Evolutionary conservation across 805 yeast genomes (phyloP).

Genomic region (Priceomyces fermenticarens): DNA sequence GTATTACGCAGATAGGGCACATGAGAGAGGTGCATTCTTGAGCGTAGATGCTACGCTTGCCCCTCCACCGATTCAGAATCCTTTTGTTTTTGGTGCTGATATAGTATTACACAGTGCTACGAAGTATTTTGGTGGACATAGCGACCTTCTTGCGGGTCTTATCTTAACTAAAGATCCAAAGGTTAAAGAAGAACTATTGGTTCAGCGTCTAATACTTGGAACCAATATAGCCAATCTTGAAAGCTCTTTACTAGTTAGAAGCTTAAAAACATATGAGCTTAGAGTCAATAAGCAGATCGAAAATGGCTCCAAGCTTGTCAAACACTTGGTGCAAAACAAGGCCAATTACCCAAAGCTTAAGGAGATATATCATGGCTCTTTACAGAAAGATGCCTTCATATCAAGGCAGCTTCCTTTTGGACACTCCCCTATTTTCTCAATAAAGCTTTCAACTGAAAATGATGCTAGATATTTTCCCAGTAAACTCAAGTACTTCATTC

Average conservation of each 20-base stretch:
- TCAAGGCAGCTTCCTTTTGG: constrained; percentile 64
- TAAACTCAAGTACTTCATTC: constrained; percentile 68
- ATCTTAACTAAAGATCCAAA: constrained; percentile 59
- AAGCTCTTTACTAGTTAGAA: constrained; percentile 68
- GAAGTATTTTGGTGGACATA: constrained; percentile 94
- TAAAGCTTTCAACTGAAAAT: constrained; percentile 48
- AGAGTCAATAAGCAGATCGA: constrained; percentile 66
- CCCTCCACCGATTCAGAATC: constrained; percentile 84
- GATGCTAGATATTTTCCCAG: constrained; percentile 65
- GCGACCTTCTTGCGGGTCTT: constrained; percentile 83
- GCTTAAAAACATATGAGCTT: constrained; percentile 75
- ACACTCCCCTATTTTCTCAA: constrained; percentile 69
- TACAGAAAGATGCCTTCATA: constrained; percentile 70
- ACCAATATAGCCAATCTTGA: constrained; percentile 79
- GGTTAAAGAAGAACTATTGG: constrained; percentile 44
- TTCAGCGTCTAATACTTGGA: constrained; percentile 72
- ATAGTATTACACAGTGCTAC: constrained; percentile 91
- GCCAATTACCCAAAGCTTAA: constrained; percentile 45
- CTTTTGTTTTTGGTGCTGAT: constrained; percentile 82
- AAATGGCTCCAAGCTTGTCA: constrained; percentile 60
- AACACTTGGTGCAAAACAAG: constrained; percentile 51
- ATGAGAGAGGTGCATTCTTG: constrained; percentile 68
- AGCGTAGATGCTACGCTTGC: constrained; percentile 88
- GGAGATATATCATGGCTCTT: constrained; percentile 65
- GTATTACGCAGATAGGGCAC: constrained; percentile 67